Evolutionary conservation across 2,329 filamentous ascomycete species (phyloP), one percentile per base, ranked within the genome.

Genomic region (Nigrospora sphaerica): DNA sequence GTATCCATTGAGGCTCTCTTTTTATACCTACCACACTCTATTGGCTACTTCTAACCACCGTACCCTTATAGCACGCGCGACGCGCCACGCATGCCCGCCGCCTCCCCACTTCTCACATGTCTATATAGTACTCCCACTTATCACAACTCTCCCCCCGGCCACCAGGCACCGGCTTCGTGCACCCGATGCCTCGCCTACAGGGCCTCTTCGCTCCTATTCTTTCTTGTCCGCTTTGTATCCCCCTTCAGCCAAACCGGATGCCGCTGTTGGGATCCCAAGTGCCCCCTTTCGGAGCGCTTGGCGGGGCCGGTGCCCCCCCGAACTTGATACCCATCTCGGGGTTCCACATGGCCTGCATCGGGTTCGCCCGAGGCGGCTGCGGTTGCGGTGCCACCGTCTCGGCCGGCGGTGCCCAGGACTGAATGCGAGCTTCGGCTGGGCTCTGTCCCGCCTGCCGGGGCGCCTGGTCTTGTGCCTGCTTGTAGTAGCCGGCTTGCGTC

Each of bases 271-370:
- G 77, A 53, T 83, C 79, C 81, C 43, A 45, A 11, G 42, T 35
- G 82, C 3, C 69, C 73, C 33, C 71, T 69, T 17, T 62, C 55
- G 2, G 56, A 55, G 11, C 56, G 16, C 36, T 36, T 17, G 53
- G 49, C 23, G 48, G 54, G 13, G 37, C 49, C 43, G 67, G 57
- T 14, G 68, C 52, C 4, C 69, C 75, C 1, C 79, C 80, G 63
- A 95, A 95, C 47, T 82, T 83, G 57, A 95, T 93, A 0, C 85
- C 86, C 73, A 88, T 83, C 2, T 85, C 83, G 0, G 89, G 88
- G 46, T 80, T 83, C 90, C 90, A 95, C 62, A 87, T 81, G 7
- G 63, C 77, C 68, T 56, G 76, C 64, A 62, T 54, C 10, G 57
- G 57, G 19, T 51, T 71, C 57, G 63, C 53, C 42, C 66, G 57